Percentiles rank a stretch among this genome's conserved stretches.
phyloP scores from a whole-genome alignment of 805 yeast species.

The Wickerhamiella siamensis region DNA sequence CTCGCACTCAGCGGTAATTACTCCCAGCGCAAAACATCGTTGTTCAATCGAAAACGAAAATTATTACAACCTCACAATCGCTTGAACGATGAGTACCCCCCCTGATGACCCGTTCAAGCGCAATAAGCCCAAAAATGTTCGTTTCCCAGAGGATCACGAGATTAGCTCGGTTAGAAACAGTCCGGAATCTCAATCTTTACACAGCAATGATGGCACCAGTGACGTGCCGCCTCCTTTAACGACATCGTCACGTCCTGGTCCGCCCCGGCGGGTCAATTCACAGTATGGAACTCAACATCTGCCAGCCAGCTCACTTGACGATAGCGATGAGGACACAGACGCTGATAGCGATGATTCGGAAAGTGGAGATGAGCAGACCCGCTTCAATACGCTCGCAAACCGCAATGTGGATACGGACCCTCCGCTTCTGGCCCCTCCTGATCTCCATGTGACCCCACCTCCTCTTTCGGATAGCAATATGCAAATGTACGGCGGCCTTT shows the following conservation, averaged over 20 bases:
- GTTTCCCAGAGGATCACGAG: not conserved
- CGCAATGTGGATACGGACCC: not conserved
- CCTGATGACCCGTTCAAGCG: not conserved
- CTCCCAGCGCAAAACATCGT: too few relatives aligned
- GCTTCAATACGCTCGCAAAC: slow-evolving; percentile 3
- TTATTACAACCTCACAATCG: too few relatives aligned
- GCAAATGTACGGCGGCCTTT: not conserved
- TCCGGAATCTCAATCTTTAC: not conserved
- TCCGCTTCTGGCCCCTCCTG: not conserved
- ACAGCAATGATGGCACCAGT: not conserved
- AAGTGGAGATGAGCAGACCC: slow-evolving; percentile 3
- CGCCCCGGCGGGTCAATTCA: too few relatives aligned
- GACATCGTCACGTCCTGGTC: too few relatives aligned
- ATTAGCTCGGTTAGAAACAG: not conserved
- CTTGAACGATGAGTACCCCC: not conserved
- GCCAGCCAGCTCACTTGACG: too few relatives aligned
- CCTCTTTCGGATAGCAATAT: slow-evolving; percentile 4
- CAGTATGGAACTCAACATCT: too few relatives aligned
- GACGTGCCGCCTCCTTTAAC: too few relatives aligned
- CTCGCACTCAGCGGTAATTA: too few relatives aligned
- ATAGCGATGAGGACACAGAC: too few relatives aligned
- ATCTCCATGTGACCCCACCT: slow-evolving; percentile 1
- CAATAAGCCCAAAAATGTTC: not conserved
- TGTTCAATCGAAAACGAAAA: too few relatives aligned
- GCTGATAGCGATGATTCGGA: slow-evolving; percentile 3